phyloP scores from a whole-genome alignment of 306 rosid species.

The Cicer chorassanicum region DNA sequence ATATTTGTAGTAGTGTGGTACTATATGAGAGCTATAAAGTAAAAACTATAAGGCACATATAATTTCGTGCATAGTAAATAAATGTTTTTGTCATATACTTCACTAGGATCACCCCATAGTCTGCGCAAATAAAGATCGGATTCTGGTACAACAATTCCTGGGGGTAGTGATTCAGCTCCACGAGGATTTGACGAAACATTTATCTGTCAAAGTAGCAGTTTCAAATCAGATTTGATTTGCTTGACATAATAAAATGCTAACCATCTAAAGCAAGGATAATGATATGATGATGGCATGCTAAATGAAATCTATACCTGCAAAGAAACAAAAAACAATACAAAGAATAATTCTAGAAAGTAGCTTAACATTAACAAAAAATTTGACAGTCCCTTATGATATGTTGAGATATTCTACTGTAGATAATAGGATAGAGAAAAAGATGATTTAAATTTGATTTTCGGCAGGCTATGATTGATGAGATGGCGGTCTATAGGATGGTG shows the following conservation, averaged over 20 bases:
- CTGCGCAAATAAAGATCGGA: conserved; percentile 86
- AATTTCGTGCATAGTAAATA: conserved; percentile 31
- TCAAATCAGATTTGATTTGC: conserved; percentile 36
- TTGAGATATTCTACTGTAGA: neutral
- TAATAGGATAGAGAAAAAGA: neutral
- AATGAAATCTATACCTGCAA: conserved; percentile 28
- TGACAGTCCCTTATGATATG: conserved; percentile 11
- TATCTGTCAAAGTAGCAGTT: conserved; percentile 55
- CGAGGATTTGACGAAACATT: conserved; percentile 85
- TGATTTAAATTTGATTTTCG: no score
- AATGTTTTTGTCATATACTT: conserved; percentile 65
- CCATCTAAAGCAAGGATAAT: conserved; percentile 31
- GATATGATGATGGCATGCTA: conserved; percentile 17
- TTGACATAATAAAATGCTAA: conserved; percentile 27
- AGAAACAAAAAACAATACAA: conserved; percentile 29
- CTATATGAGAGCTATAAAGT: conserved; percentile 3
- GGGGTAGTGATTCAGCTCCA: conserved; percentile 93
- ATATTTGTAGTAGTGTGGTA: neutral
- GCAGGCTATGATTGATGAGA: no score
- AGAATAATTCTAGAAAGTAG: conserved; percentile 10
- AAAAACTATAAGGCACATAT: conserved; percentile 27
- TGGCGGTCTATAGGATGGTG: no score
- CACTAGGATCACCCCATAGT: conserved; percentile 96
- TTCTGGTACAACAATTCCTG: conserved; percentile 80
- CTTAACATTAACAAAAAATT: neutral